Evolutionary conservation across 2,329 filamentous ascomycete genomes (phyloP).

Genomic region (Dactylellina haptotyla): DNA sequence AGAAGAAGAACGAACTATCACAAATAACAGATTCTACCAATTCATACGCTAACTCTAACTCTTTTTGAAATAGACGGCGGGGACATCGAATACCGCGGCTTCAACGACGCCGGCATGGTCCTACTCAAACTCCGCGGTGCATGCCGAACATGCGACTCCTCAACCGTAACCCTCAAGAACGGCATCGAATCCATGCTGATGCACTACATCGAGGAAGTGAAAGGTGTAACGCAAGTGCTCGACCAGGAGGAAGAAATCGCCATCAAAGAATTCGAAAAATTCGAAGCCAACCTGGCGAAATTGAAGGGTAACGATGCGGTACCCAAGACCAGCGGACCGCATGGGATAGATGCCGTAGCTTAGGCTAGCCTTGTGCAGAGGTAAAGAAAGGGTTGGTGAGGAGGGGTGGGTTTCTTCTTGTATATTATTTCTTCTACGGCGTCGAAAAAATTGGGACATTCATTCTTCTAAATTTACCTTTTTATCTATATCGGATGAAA

Average conservation of each 20-base stretch:
- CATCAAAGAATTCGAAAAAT: slow-evolving; percentile 87
- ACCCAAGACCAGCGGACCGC: slow-evolving; percentile 32
- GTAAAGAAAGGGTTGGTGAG: neutral
- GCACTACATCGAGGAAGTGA: slow-evolving; percentile 95
- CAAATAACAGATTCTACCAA: no score
- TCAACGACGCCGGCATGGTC: slow-evolving; percentile 77
- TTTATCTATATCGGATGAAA: neutral
- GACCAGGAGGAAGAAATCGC: slow-evolving; percentile 93
- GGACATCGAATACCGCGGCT: slow-evolving; percentile 94
- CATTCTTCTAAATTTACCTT: neutral
- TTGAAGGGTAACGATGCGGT: slow-evolving; percentile 63
- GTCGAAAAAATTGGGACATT: neutral
- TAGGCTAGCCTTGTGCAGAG: neutral
- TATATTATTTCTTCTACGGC: neutral
- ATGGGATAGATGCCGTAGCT: slow-evolving; percentile 44
- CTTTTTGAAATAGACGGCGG: slow-evolving; percentile 74
- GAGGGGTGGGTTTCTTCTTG: neutral
- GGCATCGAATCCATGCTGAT: slow-evolving; percentile 99
- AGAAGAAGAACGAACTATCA: neutral
- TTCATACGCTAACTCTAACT: slow-evolving; percentile 1
- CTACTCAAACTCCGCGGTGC: slow-evolving; percentile 87
- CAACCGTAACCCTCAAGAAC: slow-evolving; percentile 95
- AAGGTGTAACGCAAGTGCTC: slow-evolving; percentile 88
- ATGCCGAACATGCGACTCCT: slow-evolving; percentile 94
- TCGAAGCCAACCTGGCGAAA: slow-evolving; percentile 82